phyloP scores from a whole-genome alignment of 31 red algal genomes.

The Odonthalia washingtoniensis region DNA sequence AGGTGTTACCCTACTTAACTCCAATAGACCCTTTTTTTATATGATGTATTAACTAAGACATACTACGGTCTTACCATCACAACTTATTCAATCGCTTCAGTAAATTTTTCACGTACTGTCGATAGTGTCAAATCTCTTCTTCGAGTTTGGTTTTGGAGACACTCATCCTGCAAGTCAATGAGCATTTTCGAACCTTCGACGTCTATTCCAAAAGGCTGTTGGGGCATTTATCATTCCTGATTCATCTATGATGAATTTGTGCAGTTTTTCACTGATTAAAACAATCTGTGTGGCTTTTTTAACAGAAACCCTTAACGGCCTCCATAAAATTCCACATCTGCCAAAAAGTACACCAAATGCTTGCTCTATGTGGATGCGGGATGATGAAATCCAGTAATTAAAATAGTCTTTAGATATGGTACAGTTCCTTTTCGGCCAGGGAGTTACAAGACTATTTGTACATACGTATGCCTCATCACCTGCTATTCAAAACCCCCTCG shows the following conservation, averaged over 20 bases:
- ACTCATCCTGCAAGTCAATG: no score
- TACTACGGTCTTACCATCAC: background rate
- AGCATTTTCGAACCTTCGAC: no score
- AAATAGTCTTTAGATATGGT: background rate
- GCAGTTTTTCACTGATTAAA: no score
- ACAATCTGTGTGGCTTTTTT: no score
- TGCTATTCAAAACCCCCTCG: background rate
- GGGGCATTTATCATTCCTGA: conserved; percentile 31
- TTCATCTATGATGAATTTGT: conserved; percentile 1
- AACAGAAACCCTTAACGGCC: conserved; percentile 23
- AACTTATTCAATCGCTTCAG: background rate
- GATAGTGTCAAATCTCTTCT: conserved; percentile 18
- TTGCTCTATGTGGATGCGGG: background rate
- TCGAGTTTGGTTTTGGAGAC: background rate
- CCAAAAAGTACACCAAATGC: conserved; percentile 17
- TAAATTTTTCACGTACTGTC: conserved; percentile 12
- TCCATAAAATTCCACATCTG: conserved; percentile 36
- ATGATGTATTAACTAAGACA: no score
- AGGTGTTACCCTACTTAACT: no score
- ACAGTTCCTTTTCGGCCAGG: no score
- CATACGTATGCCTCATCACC: background rate
- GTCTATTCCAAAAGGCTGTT: conserved; percentile 29
- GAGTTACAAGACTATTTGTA: background rate
- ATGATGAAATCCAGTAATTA: conserved; percentile 7
- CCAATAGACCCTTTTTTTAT: no score